phyloP scores from a whole-genome alignment of 164 flowering plant genomes.

The Vitis amurensis region DNA sequence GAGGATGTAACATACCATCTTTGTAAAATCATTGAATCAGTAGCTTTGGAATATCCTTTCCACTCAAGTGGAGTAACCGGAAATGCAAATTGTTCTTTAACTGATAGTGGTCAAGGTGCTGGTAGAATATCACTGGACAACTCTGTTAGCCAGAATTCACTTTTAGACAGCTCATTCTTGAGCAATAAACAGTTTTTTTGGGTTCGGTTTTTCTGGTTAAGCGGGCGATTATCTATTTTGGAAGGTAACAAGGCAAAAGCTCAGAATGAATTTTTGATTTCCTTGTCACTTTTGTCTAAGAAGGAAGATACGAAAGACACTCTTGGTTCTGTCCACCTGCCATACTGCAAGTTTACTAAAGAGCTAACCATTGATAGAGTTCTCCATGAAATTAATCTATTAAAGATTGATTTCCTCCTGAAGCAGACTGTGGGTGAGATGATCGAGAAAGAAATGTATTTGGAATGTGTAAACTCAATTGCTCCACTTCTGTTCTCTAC shows the following conservation, averaged over 20 bases:
- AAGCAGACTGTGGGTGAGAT: slow-evolving; percentile 46
- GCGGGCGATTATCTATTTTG: slow-evolving; percentile 63
- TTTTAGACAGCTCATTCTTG: slow-evolving; percentile 23
- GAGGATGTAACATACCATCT: slow-evolving; percentile 75
- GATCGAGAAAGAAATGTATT: slow-evolving; percentile 70
- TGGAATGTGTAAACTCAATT: slow-evolving; percentile 65
- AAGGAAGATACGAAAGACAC: slow-evolving; percentile 29
- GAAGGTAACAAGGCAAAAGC: slow-evolving; percentile 79
- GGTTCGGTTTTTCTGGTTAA: slow-evolving; percentile 86
- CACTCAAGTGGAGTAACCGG: slow-evolving; percentile 21
- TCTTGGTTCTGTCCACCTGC: slow-evolving; percentile 33
- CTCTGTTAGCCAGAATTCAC: slow-evolving; percentile 10
- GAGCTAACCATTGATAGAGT: slow-evolving; percentile 60
- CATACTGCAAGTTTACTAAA: slow-evolving; percentile 62
- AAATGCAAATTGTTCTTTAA: slow-evolving; percentile 16
- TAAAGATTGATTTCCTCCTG: slow-evolving; percentile 65
- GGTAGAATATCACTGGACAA: slow-evolving; percentile 10
- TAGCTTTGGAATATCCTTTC: slow-evolving; percentile 56
- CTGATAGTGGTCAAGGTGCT: slow-evolving; percentile 16
- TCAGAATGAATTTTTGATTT: slow-evolving; percentile 52
- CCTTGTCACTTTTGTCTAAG: slow-evolving; percentile 60
- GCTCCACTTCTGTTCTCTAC: slow-evolving; percentile 69
- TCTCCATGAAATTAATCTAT: slow-evolving; percentile 64
- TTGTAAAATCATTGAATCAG: slow-evolving; percentile 81
- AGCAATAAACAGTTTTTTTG: slow-evolving; percentile 55